Evolutionary conservation across 2,329 filamentous ascomycete genomes (phyloP).

Genomic region (Trichoderma asperellum): DNA sequence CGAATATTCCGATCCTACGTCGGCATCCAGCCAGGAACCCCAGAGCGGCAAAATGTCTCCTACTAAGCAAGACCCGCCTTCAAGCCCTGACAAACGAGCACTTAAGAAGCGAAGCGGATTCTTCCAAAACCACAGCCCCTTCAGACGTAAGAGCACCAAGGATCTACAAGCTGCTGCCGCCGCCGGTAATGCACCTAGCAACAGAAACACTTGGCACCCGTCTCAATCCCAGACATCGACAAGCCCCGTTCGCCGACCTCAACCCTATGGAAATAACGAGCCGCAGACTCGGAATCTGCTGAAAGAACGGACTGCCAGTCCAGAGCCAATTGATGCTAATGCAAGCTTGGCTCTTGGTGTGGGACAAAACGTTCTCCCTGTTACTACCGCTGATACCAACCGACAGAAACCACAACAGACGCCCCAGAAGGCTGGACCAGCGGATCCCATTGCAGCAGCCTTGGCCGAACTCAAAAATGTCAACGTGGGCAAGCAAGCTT

Average conservation of each 20-base stretch:
- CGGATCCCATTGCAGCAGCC: conserved; percentile 89
- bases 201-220: conserved; percentile 64
- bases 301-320: conserved; percentile 61
- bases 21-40: conserved; percentile 83
- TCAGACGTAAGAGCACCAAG: conserved; percentile 88
- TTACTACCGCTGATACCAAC: conserved; percentile 74
- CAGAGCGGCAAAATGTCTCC: conserved; percentile 75
- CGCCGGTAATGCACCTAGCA: conserved; percentile 38
- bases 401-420: conserved; percentile 38
- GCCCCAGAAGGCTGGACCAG: conserved; percentile 58
- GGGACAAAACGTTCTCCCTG: conserved; percentile 94
- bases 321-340: conserved; percentile 86
- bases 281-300: conserved; percentile 43
- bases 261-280: conserved; percentile 44
- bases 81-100: conserved; percentile 66
- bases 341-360: conserved; percentile 93
- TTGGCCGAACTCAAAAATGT: conserved; percentile 91
- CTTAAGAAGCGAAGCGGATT: conserved; percentile 79
- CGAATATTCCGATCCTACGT: conserved; percentile 87
- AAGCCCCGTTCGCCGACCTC: conserved; percentile 44
- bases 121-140: conserved; percentile 91
- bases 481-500: conserved; percentile 73
- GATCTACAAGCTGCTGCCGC: conserved; percentile 52
- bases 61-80: conserved; percentile 62
- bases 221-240: conserved; percentile 37